Evolutionary conservation across 2,329 filamentous ascomycete species (phyloP), one percentile per base, ranked within the genome.

Genomic region (Stachybotrys echinatus): DNA sequence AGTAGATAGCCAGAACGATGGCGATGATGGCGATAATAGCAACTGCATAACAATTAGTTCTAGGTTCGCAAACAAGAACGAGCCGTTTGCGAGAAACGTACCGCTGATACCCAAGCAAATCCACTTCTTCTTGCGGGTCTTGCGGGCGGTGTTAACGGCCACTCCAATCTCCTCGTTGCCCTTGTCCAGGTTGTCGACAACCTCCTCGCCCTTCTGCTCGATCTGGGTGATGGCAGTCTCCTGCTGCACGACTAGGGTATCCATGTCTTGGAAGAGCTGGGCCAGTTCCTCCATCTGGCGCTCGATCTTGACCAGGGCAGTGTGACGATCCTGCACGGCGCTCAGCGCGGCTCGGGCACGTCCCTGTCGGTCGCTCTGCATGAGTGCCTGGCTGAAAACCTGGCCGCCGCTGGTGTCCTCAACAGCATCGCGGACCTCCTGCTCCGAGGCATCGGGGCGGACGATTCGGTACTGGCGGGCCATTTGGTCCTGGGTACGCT

Each of bases 51-150:
- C 47, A 48, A 57, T 70, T 57, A 73, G 63, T 19, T 48, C 19
- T 21, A 8, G 37, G 18, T 45, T n/a, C 37, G 18, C 2, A 1
- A 17, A 4, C 17, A 20, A 12, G 23, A 18, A 14, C n/a, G 10
- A n/a, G n/a, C n/a, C n/a, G n/a, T n/a, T n/a, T 18, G 38, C 5
- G 14, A 21, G 12, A 27, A 19, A 63, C 79, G 59, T 74, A 83
- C 79, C 73, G 59, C 77, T 73, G 62, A 96, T 89, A 61, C 86
- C 84, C 58, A 96, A 73, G 76, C 91, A 96, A 67, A 88, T 92
- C 92, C 91, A 96, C 87, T 96, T 96, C 90, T 95, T 95, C 74
- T 84, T 89, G 59, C 89, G 81, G 47, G 87, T 89, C 59, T 83
- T 81, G 66, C 87, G 79, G 8, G 92, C 92, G 58, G 89, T 95